A percentile compares a stretch with the other conserved stretches of the same genome.
phyloP scores from a whole-genome alignment of 148 eudicot species.

The Oxyria digyna region DNA sequence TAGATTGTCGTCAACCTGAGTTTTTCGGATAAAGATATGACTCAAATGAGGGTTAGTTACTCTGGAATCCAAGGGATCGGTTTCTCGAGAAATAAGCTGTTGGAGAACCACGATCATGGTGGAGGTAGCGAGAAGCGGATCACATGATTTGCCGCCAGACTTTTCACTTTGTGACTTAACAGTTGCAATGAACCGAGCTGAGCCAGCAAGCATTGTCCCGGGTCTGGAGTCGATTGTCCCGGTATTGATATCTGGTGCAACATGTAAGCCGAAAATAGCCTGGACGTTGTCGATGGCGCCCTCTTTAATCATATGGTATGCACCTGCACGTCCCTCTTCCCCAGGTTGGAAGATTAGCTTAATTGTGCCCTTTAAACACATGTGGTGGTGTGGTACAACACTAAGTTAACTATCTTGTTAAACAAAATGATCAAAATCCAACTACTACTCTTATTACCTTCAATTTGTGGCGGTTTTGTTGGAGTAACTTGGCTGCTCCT shows the following conservation, averaged over 20 bases:
- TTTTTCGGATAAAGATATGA: no score
- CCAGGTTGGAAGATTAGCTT: conserved; percentile 37
- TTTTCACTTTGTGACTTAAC: neutral
- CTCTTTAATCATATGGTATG: conserved; percentile 33
- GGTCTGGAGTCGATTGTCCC: neutral
- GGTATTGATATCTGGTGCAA: neutral
- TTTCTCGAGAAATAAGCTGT: conserved; percentile 67
- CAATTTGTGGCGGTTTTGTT: conserved; percentile 17
- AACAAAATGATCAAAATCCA: no score
- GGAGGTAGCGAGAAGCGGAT: neutral
- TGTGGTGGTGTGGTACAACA: no score
- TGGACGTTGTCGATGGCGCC: conserved; percentile 25
- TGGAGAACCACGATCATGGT: conserved; percentile 43
- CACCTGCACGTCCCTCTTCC: conserved; percentile 35
- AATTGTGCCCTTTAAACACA: conserved; percentile 21
- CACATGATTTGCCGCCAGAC: neutral
- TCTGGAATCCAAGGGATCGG: conserved; percentile 46
- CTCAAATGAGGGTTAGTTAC: conserved; percentile 27
- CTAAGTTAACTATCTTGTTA: no score
- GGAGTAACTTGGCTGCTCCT: conserved; percentile 82
- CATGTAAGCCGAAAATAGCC: conserved; percentile 15
- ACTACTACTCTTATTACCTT: no score
- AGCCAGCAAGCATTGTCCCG: neutral
- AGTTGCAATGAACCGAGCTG: neutral
- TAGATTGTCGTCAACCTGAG: no score